Base-by-base conservation (phyloP, 2,329 filamentous ascomycete species). In the Diaporthe amygdali region DNA sequence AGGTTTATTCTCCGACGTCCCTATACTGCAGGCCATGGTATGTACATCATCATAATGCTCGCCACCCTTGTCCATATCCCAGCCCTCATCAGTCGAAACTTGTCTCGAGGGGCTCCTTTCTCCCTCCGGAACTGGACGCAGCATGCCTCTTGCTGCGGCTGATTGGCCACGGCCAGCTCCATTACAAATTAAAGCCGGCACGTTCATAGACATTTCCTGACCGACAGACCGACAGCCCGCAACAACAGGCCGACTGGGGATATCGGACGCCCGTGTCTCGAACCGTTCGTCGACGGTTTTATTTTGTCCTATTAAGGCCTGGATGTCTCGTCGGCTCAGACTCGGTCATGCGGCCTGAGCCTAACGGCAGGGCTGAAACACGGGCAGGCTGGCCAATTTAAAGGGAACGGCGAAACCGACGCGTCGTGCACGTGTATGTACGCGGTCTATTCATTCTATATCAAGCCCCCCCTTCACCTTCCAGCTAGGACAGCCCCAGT, bases 191-290 rank as follows among this genome's bases (percentile, higher is more conserved):
- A 44, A 30, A 44, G 27, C 32, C 27, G 44, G 47, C 27, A 15
- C 27, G 41, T 47, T 63, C 59, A 63, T 44, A 20, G 34, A 8
- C 27, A 44, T 34, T 49, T 34, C 59, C 59, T 63, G 41, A 34
- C 41, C 59, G 59, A 63, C 46, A 44, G 27, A 6, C 59, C 59
- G 41, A 47, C 59, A 34, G 59, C 20, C 41, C n/a, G 37, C 34
- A n/a, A 39, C 20, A 34, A 46, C 20, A 12, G 55, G 27, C 56
- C 68, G 66, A 64, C 67, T 55, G 63, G 63, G 9, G 41, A 54
- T 12, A 69, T 66, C 47, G 41, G 68, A 70, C 47, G 68, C 37
- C 14, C 51, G 68, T n/a, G n/a, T 70, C 51, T 70, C 61, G 68
- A 70, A 67, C 55, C 44, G 55, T 64, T 69, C 49, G 59, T 54